These are phyloP conservation scores for Suillus subalutaceus DNA, from an alignment of 768 basidiomycete species.

Conservation along the genomic window DNA sequence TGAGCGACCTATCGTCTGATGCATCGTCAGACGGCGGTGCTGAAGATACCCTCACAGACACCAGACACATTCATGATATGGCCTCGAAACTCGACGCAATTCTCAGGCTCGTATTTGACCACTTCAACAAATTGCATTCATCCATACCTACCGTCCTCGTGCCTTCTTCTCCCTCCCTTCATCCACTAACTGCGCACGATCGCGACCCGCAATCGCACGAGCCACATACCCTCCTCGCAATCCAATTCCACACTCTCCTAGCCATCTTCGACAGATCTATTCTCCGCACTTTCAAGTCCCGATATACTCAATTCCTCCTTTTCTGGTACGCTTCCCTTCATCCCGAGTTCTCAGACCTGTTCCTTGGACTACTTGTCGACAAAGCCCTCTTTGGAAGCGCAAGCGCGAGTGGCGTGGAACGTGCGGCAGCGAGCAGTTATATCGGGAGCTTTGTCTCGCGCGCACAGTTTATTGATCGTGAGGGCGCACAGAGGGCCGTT, in stretches of 20 bases:
- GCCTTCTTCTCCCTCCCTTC: conserved; percentile 20
- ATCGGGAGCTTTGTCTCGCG: conserved; percentile 91
- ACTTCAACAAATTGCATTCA: conserved; percentile 62
- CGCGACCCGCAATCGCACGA: conserved; percentile 29
- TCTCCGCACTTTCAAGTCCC: conserved; percentile 93
- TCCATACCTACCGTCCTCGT: conserved; percentile 25
- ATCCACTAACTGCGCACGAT: conserved; percentile 28
- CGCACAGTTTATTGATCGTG: conserved; percentile 81
- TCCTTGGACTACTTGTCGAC: conserved; percentile 93
- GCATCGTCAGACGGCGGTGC: conserved; percentile 54
- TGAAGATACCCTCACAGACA: conserved; percentile 42
- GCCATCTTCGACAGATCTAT: conserved; percentile 94
- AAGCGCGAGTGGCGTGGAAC: conserved; percentile 57
- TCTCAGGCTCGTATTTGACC: conserved; percentile 80
- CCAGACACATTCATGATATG: conserved; percentile 82
- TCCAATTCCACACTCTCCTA: conserved; percentile 86
- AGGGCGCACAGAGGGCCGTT: conserved; percentile 72
- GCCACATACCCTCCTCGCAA: conserved; percentile 43
- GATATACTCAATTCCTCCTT: conserved; percentile 95
- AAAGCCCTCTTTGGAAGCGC: conserved; percentile 69
- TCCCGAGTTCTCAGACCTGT: conserved; percentile 86
- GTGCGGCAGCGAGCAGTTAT: conserved; percentile 92
- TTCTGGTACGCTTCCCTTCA: conserved; percentile 96
- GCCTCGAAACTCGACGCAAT: conserved; percentile 91
- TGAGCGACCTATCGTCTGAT: conserved; percentile 81